Conservation (phyloP, 2,329 filamentous ascomycete genomes). For the Neodidymelliopsis sp. region DNA sequence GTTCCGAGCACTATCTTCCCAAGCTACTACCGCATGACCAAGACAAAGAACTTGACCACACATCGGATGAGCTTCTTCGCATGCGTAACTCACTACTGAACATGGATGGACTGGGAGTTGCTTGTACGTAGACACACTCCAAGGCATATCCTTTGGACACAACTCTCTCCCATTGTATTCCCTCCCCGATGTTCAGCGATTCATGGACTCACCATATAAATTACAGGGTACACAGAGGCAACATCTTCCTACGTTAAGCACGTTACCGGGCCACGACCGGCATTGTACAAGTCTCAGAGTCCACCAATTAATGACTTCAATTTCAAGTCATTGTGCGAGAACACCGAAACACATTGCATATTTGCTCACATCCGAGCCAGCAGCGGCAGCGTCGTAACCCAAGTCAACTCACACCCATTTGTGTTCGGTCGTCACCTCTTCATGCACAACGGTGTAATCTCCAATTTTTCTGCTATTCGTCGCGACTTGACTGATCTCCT, state of each 20-base stretch:
- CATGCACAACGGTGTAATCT: constrained; percentile 64
- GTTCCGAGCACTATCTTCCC: constrained; percentile 61
- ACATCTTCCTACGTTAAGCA: constrained; percentile 51
- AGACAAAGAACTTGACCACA: constrained; percentile 50
- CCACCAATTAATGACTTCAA: constrained; percentile 63
- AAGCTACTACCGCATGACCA: constrained; percentile 57
- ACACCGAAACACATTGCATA: constrained; percentile 59
- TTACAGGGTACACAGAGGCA: constrained; percentile 55
- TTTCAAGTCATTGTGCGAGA: constrained; percentile 60
- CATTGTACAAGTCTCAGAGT: constrained; percentile 61
- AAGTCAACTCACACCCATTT: constrained; percentile 64
- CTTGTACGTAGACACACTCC: constrained; percentile 47
- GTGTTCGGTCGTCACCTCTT: constrained; percentile 62
- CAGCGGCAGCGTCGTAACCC: constrained; percentile 57
- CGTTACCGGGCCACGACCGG: constrained; percentile 53
- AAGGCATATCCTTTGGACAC: not conserved
- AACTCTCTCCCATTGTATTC: not conserved
- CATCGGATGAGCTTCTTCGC: constrained; percentile 54
- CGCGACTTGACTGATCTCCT: constrained; percentile 56
- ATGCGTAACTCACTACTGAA: constrained; percentile 62
- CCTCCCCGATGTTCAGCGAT: not conserved
- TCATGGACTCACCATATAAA: constrained; percentile 1
- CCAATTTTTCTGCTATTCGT: constrained; percentile 56
- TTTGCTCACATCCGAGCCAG: constrained; percentile 63
- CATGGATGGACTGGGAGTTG: constrained; percentile 63